Evolutionary conservation across 352 stramenopile genomes (phyloP).

Genomic region (Aphanomyces astaci): DNA sequence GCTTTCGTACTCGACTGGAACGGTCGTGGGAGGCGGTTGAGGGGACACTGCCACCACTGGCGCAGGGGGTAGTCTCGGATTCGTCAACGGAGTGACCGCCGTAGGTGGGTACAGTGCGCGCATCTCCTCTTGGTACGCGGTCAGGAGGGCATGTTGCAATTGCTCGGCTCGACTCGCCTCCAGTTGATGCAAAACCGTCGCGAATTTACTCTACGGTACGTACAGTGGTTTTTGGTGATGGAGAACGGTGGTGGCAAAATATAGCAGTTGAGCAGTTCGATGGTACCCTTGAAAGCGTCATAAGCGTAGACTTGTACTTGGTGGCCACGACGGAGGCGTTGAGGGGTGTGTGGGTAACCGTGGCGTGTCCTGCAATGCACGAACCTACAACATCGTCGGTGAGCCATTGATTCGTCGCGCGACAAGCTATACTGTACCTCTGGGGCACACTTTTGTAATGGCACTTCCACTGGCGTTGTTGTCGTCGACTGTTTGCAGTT

Average conservation of each 20-base stretch:
- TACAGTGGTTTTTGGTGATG: neutral
- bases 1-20: slow-evolving; percentile 7
- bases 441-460: neutral
- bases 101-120: neutral
- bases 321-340: neutral
- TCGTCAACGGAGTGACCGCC: neutral
- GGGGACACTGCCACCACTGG: neutral
- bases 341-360: neutral
- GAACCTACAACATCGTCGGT: neutral
- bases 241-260: neutral
- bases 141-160: neutral
- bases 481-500: neutral
- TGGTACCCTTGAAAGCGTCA: neutral
- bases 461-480: neutral
- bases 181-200: slow-evolving; percentile 7
- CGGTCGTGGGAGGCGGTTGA: neutral
- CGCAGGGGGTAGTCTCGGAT: neutral
- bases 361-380: neutral
- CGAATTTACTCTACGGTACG: slow-evolving; percentile 8
- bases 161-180: neutral
- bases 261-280: neutral
- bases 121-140: neutral
- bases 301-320: slow-evolving; percentile 10
- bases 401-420: too few species aligned
- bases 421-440: neutral